A percentile compares a stretch with the other conserved stretches of the same genome.
Evolutionary conservation across 805 yeast species (phyloP).

Genomic region (Saccharomycopsis amapae): DNA sequence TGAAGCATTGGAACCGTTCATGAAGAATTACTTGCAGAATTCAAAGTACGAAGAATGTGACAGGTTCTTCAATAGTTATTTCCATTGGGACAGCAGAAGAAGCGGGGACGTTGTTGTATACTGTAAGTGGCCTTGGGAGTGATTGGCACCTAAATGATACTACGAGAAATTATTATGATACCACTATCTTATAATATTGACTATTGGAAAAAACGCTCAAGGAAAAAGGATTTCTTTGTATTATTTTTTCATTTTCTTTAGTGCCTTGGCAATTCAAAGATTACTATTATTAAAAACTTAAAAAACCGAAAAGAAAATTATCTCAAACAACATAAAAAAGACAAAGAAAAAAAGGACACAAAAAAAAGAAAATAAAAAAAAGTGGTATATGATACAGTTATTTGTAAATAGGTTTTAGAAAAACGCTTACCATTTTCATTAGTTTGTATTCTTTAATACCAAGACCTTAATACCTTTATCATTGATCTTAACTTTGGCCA

Average conservation of each 20-base stretch:
- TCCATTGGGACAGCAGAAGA: slow-evolving; percentile 84
- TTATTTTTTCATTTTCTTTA: neutral
- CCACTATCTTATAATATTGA: neutral
- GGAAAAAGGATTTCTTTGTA: neutral
- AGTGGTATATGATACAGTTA: neutral
- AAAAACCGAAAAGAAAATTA: neutral
- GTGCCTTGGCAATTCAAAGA: too few species aligned
- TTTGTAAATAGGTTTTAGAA: neutral
- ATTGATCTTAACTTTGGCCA: slow-evolving; percentile 39
- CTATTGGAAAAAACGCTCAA: too few species aligned
- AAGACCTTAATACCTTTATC: slow-evolving; percentile 31
- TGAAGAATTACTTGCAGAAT: slow-evolving; percentile 35
- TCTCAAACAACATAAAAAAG: neutral
- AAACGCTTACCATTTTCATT: neutral
- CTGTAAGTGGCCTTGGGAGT: slow-evolving; percentile 34
- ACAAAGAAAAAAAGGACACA: neutral
- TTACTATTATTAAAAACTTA: neutral
- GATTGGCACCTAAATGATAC: slow-evolving; percentile 5
- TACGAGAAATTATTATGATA: neutral
- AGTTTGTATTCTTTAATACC: slow-evolving; percentile 9
- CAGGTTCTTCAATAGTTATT: slow-evolving; percentile 67
- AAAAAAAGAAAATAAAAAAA: neutral
- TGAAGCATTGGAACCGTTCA: slow-evolving; percentile 47
- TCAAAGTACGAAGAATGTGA: slow-evolving; percentile 39
- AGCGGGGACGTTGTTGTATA: slow-evolving; percentile 72